Conservation (phyloP, 2,329 filamentous ascomycete genomes). For the Monilinia polystroma region DNA sequence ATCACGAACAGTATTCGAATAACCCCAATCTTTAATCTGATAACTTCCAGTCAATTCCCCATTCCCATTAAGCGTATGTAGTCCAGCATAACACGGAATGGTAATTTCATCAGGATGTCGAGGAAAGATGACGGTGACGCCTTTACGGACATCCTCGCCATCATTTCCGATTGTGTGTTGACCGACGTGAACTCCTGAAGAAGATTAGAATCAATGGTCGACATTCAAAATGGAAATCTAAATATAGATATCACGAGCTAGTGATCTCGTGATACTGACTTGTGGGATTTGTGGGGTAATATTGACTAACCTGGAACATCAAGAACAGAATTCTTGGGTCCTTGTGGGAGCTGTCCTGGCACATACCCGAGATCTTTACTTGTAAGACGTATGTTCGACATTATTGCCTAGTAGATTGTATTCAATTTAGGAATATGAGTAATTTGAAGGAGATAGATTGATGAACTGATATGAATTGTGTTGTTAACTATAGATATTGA, state of each 20-base stretch:
- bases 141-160: constrained; percentile 32
- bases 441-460: neutral
- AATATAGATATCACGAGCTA: no score
- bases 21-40: constrained; percentile 39
- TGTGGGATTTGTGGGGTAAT: neutral
- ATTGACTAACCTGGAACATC: constrained; percentile 33
- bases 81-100: constrained; percentile 37
- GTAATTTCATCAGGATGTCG: constrained; percentile 35
- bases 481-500: neutral
- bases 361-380: constrained; percentile 33
- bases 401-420: neutral
- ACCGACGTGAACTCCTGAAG: constrained; percentile 35
- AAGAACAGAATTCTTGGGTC: constrained; percentile 38
- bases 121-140: constrained; percentile 38
- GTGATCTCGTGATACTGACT: neutral
- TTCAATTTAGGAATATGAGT: no score
- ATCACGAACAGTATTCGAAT: constrained; percentile 35
- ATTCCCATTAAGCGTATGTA: constrained; percentile 38
- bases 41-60: constrained; percentile 38
- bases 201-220: neutral
- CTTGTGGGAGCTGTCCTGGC: constrained; percentile 34
- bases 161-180: constrained; percentile 37
- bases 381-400: neutral
- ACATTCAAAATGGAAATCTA: no score
- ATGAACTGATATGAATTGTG: neutral